phyloP scores from a whole-genome alignment of 345 rosid genomes.

The Salix arbutifolia region DNA sequence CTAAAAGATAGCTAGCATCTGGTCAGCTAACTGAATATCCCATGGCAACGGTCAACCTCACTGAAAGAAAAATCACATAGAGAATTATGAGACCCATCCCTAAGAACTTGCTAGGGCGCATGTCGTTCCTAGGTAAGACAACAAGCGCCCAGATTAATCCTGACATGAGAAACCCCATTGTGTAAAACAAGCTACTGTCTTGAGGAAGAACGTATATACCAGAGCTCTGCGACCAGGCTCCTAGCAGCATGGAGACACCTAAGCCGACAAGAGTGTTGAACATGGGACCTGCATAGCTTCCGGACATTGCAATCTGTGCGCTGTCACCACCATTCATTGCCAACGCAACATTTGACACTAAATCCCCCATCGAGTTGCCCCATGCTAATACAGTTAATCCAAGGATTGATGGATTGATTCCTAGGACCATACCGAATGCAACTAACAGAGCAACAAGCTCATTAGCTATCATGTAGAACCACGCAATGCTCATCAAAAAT shows the following conservation, averaged over 20 bases:
- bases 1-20: not conserved
- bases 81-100: constrained; percentile 47
- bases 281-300: constrained; percentile 97
- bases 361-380: constrained; percentile 97
- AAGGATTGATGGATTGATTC: constrained; percentile 78
- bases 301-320: constrained; percentile 75
- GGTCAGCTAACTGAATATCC: constrained; percentile 11
- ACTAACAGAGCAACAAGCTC: constrained; percentile 82
- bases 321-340: constrained; percentile 75
- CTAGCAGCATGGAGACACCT: constrained; percentile 68
- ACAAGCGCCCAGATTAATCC: constrained; percentile 62
- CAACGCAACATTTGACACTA: constrained; percentile 73
- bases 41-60: constrained; percentile 30
- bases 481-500: constrained; percentile 77
- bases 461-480: constrained; percentile 91
- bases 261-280: constrained; percentile 79
- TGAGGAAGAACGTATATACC: constrained; percentile 45
- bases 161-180: constrained; percentile 60
- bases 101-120: constrained; percentile 62
- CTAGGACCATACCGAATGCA: constrained; percentile 56
- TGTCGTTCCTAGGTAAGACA: constrained; percentile 55
- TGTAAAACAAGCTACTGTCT: constrained; percentile 60
- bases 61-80: constrained; percentile 34
- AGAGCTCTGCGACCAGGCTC: constrained; percentile 67
- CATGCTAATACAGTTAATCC: constrained; percentile 86